Conservation (phyloP, 345 rosid species). For the Excoecaria agallocha region DNA sequence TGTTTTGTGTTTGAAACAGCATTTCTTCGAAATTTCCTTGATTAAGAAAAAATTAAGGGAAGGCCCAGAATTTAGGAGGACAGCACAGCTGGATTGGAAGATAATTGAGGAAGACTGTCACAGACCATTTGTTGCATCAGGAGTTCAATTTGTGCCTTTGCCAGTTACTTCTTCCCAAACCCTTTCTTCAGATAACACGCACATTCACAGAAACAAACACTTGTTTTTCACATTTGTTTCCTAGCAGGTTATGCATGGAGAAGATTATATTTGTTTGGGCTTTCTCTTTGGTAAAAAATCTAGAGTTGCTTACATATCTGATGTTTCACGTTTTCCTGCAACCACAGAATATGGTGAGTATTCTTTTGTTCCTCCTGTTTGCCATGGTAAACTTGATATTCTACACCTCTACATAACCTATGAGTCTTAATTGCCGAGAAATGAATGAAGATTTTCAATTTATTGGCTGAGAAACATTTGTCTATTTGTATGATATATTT, state of each 20-base stretch:
- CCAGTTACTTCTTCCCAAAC: conserved; percentile 50
- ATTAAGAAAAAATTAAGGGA: conserved; percentile 72
- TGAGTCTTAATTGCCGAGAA: neutral
- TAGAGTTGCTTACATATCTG: conserved; percentile 89
- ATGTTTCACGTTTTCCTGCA: conserved; percentile 81
- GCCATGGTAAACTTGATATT: neutral
- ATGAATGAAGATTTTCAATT: neutral
- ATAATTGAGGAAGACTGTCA: conserved; percentile 70
- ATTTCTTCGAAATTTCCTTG: conserved; percentile 69
- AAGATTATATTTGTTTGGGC: conserved; percentile 85
- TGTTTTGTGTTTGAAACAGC: conserved; percentile 40
- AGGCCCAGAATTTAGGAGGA: conserved; percentile 89
- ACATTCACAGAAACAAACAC: neutral
- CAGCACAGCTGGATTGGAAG: conserved; percentile 88
- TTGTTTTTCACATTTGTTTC: conserved; percentile 15
- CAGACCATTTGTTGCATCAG: conserved; percentile 82
- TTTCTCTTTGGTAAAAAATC: conserved; percentile 79
- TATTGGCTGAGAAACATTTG: neutral
- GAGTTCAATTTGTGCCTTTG: conserved; percentile 70
- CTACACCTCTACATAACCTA: neutral
- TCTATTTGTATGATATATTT: neutral
- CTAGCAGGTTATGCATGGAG: conserved; percentile 95
- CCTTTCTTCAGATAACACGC: conserved; percentile 11
- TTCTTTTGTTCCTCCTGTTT: conserved; percentile 11
- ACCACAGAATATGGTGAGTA: conserved; percentile 73